These are phyloP conservation scores for Podaxis sp. DNA, from an alignment of 768 basidiomycete species.

Conservation along the genomic window DNA sequence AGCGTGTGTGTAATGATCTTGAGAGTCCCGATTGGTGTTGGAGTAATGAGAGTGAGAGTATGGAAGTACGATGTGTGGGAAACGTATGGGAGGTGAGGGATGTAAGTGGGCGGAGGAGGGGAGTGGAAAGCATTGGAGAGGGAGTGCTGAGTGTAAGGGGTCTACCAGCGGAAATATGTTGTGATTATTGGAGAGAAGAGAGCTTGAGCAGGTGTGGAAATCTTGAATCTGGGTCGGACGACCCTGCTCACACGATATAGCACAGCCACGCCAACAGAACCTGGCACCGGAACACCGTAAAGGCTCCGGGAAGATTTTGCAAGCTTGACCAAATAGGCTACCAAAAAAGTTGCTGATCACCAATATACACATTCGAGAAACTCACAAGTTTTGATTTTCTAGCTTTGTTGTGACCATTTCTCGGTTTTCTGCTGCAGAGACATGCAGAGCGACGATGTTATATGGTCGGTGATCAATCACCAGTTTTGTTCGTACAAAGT, in stretches of 20 bases:
- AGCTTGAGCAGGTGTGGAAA: neutral
- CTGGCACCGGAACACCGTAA: neutral
- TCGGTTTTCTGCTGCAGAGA: neutral
- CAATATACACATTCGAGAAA: neutral
- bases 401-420: neutral
- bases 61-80: neutral
- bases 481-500: slow-evolving; percentile 99
- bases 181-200: neutral
- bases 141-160: neutral
- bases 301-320: neutral
- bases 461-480: slow-evolving; percentile 93
- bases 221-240: neutral
- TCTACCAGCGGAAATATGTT: neutral
- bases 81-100: neutral
- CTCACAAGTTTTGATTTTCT: neutral
- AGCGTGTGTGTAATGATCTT: slow-evolving; percentile 16
- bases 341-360: slow-evolving; percentile 4
- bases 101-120: neutral
- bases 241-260: neutral
- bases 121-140: neutral
- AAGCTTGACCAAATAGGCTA: slow-evolving; percentile 5
- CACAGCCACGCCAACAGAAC: neutral
- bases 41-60: slow-evolving; percentile 6
- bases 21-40: neutral
- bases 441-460: slow-evolving; percentile 97